Base-by-base conservation (phyloP, 805 yeast species). In the Isabelozyma pseudorhagii region DNA sequence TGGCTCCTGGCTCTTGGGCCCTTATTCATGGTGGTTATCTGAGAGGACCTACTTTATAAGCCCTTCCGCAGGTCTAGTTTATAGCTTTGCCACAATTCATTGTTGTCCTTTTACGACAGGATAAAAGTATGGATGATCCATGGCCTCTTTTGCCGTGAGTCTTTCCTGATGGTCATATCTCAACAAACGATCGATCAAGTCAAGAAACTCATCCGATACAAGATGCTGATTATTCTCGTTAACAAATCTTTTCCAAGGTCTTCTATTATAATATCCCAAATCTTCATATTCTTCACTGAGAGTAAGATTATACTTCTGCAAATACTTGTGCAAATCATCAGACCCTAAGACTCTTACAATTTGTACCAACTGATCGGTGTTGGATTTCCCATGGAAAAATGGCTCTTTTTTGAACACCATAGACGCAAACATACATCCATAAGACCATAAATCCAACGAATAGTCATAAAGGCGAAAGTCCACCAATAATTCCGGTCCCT, bases 371-470 rank as follows among this genome's bases (percentile, higher is more conserved):
- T 91, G 97, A 71, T 91, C 97, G 40, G 91, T 88, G 67, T 91
- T 91, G 17, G 96, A 87, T 53, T 88, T 85, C 17, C 97, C 97
- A 65, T 89, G 93, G 79, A 91, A 91, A 56, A 91, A 88, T 10
- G 97, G 97, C 61, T 91, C 97, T 62, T 84, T 87, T 62, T 86
- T 87, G 73, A 90, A 89, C 34, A 89, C 84, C 67, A 91, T 88
- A 10, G 94, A 85, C 8, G 96, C 97, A 45, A 91, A 72, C 89
- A 89, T 89, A 51, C 96, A 92, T 13, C 97, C 97, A 54, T 81
- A 85, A 10, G 96, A 85, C 97, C 97, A 91, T 59, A 91, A 67
- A 66, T 91, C 97, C 50, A 91, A 75, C 10, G 94, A 86, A 67
- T 91, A 91, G 68, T 91, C 97, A 68, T 91, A 91, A 63, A 82